Percentiles rank a stretch among this genome's conserved stretches.
Evolutionary conservation across 306 rosid genomes (phyloP).

Genomic region (Potentilla sterilis): DNA sequence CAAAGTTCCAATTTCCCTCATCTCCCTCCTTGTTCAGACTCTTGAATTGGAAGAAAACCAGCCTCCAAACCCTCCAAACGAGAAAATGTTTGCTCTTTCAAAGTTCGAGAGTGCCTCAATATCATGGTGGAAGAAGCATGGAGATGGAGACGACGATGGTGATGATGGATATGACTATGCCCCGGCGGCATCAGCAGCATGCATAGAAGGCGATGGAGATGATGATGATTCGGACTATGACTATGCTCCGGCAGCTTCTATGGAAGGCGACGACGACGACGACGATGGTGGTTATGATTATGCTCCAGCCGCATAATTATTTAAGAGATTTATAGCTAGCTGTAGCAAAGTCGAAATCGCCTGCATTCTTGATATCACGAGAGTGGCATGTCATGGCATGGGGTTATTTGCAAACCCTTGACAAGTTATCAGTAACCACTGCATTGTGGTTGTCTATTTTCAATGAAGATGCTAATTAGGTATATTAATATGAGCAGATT

Average conservation of each 20-base stretch:
- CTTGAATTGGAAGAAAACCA: neutral
- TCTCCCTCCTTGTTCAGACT: neutral
- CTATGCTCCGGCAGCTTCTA: constrained; percentile 14
- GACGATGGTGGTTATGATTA: constrained; percentile 19
- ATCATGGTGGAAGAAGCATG: constrained; percentile 14
- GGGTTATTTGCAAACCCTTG: too few relatives aligned
- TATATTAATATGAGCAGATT: too few relatives aligned
- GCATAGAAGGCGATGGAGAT: neutral
- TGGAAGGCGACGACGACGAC: constrained; percentile 8
- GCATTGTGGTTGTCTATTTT: too few relatives aligned
- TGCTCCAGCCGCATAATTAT: constrained; percentile 14
- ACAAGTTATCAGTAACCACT: too few relatives aligned
- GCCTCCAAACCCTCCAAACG: neutral
- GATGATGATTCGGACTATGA: constrained; percentile 6
- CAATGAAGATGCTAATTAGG: too few relatives aligned
- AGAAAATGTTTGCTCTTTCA: constrained; percentile 9
- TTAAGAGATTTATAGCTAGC: too few relatives aligned
- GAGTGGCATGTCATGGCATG: too few relatives aligned
- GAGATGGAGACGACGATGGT: constrained; percentile 1
- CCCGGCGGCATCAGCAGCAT: neutral
- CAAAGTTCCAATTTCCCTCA: neutral
- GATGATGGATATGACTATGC: constrained; percentile 15
- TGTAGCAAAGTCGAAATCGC: neutral
- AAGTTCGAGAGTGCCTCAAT: neutral
- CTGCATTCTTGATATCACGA: neutral